These are phyloP conservation scores for Schizophyllum commune DNA, from an alignment of 1,284 basidiomycete species.

Conservation along the genomic window DNA sequence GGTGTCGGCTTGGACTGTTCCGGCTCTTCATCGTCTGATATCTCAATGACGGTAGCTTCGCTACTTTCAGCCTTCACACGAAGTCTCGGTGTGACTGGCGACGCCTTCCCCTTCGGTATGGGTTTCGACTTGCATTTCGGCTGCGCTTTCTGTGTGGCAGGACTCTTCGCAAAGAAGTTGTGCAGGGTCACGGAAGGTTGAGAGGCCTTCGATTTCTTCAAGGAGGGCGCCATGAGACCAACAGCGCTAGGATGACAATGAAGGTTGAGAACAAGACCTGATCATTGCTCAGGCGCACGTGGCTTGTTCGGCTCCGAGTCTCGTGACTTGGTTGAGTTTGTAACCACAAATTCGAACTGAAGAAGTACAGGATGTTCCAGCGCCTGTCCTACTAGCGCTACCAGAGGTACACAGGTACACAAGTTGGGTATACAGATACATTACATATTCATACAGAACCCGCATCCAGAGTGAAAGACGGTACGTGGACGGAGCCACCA, in stretches of 20 bases:
- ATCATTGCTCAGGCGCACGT: no score
- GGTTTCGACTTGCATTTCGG: neutral
- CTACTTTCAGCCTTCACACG: neutral
- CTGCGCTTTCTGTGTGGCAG: neutral
- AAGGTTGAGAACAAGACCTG: neutral
- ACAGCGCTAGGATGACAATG: neutral
- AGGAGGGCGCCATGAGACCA: neutral
- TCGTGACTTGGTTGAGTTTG: no score
- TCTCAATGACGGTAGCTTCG: neutral
- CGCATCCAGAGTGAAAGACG: neutral
- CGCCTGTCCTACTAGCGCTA: no score
- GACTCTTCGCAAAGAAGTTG: neutral
- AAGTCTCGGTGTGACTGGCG: neutral
- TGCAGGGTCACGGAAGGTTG: neutral
- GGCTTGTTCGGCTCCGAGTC: no score
- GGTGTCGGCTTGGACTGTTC: neutral
- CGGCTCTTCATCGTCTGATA: neutral
- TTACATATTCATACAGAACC: neutral
- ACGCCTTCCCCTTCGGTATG: neutral
- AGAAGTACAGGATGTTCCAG: no score
- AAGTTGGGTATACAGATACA: no score
- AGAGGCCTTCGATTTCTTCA: neutral
- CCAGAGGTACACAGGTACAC: no score
- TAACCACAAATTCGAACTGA: no score
- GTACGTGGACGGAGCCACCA: slow-evolving; percentile 14